phyloP scores from a whole-genome alignment of 768 basidiomycete species.

The Porphyrellus cyaneotinctus region DNA sequence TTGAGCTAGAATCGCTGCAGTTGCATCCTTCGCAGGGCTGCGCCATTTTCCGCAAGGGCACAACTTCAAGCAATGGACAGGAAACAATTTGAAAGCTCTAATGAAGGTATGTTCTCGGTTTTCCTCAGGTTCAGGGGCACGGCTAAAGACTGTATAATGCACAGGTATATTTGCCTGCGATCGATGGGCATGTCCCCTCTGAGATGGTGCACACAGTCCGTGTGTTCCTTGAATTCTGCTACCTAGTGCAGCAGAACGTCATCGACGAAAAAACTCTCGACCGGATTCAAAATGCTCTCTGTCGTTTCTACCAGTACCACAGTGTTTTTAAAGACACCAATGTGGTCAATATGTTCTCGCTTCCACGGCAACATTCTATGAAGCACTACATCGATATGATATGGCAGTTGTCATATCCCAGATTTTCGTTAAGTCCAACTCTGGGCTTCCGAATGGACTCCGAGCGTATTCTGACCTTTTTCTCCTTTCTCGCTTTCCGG shows the following conservation, averaged over 20 bases:
- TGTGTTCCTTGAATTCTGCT: not conserved
- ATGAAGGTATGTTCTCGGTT: not conserved
- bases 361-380: not conserved
- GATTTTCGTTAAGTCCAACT: too few species aligned
- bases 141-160: too few species aligned
- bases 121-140: not conserved
- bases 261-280: not conserved
- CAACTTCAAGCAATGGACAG: not conserved
- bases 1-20: slow-evolving; percentile 25
- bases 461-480: too few species aligned
- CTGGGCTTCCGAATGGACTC: too few species aligned
- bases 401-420: too few species aligned
- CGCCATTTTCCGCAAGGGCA: not conserved
- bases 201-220: not conserved
- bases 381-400: not conserved
- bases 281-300: not conserved
- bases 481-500: too few species aligned
- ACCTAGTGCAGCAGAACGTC: not conserved
- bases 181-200: not conserved
- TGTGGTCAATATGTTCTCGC: not conserved
- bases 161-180: not conserved
- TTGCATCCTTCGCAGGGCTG: slow-evolving; percentile 23
- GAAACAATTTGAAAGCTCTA: not conserved
- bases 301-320: not conserved
- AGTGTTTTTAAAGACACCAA: not conserved